Conservation (phyloP, 345 rosid genomes). For the Orychophragmus violaceus region DNA sequence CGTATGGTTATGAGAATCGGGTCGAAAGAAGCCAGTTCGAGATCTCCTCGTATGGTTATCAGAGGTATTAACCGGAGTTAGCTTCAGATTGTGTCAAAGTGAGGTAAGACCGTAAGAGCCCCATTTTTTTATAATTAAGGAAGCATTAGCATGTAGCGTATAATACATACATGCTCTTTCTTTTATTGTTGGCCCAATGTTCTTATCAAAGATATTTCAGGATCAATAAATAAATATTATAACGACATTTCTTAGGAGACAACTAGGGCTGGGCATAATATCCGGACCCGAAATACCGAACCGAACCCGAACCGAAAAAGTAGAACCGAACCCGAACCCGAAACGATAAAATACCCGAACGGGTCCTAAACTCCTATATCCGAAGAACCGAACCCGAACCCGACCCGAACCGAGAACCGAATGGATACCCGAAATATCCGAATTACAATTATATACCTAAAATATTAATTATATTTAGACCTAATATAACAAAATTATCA, state of each 20-base stretch:
- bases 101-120: slow-evolving; percentile 4
- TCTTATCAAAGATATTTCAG: not conserved
- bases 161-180: not conserved
- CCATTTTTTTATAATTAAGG: not conserved
- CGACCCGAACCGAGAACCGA: no score
- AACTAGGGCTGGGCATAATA: no score
- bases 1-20: slow-evolving; percentile 34
- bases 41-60: slow-evolving; percentile 21
- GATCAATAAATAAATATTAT: not conserved
- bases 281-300: no score
- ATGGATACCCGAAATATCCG: no score
- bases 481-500: no score
- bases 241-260: not conserved
- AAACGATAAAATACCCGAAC: no score
- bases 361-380: no score
- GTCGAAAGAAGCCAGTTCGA: slow-evolving; percentile 12
- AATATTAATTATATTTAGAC: no score
- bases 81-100: not conserved
- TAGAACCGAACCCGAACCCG: no score
- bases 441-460: no score
- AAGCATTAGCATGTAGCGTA: not conserved
- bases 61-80: slow-evolving; percentile 4
- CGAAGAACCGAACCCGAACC: no score
- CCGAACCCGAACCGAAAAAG: no score
- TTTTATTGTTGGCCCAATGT: not conserved